Conservation (phyloP, 1,284 basidiomycete genomes). For the Ceratorhiza oryzae-sativae region DNA sequence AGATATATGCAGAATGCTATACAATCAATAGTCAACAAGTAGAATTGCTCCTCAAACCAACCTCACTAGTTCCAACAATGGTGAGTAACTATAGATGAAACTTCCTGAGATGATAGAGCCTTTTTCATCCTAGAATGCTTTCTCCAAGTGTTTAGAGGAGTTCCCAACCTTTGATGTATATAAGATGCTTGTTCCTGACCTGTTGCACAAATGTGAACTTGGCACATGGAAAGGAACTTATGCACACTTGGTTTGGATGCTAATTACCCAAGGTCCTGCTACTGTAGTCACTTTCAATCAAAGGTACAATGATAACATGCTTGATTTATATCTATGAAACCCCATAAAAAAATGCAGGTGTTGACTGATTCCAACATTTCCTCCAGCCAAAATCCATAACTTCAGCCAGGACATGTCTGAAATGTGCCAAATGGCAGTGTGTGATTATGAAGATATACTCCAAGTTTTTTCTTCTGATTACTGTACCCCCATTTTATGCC, state of each 20-base stretch:
- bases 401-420: constrained; percentile 24
- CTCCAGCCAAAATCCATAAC: not conserved
- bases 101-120: not conserved
- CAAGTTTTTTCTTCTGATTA: constrained; percentile 43
- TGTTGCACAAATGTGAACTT: constrained; percentile 46
- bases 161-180: constrained; percentile 1
- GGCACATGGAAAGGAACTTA: constrained; percentile 46
- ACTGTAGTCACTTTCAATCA: not conserved
- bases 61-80: not conserved
- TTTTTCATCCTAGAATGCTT: constrained; percentile 13
- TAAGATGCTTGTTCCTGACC: constrained; percentile 39
- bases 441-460: constrained; percentile 46
- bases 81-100: not conserved
- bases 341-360: not conserved
- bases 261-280: constrained; percentile 37
- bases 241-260: constrained; percentile 46
- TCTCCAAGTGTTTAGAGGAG: not conserved
- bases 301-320: constrained; percentile 3
- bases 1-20: not conserved
- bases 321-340: not conserved
- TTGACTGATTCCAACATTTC: constrained; percentile 10
- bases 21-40: not conserved
- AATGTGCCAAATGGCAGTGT: constrained; percentile 29
- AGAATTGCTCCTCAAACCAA: not conserved
- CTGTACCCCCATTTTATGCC: no score